Conservation (phyloP, 345 rosid species). For the Linum lewisii region DNA sequence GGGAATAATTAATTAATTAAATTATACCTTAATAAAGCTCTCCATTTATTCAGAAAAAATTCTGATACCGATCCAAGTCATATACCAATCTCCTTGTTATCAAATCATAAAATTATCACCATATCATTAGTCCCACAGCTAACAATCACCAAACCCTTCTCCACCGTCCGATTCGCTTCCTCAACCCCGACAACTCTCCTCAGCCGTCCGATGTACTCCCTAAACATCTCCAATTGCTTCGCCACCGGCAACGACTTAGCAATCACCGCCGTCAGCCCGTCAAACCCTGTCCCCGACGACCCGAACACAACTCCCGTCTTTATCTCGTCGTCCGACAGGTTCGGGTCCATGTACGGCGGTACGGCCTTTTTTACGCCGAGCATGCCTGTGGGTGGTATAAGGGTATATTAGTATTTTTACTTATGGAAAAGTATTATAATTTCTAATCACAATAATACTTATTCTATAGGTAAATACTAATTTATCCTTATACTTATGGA, state of each 20-base stretch:
- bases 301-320: conserved; percentile 36
- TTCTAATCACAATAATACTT: no score
- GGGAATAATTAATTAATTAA: no score
- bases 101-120: conserved; percentile 28
- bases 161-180: conserved; percentile 29
- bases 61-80: conserved; percentile 31
- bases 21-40: conserved; percentile 32
- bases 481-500: no score
- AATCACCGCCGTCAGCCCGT: conserved; percentile 18
- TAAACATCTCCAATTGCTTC: conserved; percentile 33
- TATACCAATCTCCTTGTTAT: conserved; percentile 29
- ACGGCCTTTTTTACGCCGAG: conserved; percentile 30
- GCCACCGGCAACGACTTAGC: conserved; percentile 25
- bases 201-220: conserved; percentile 28
- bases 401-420: no score
- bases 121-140: conserved; percentile 64
- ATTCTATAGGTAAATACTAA: no score
- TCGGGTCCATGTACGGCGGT: conserved; percentile 38
- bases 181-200: conserved; percentile 22
- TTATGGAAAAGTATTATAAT: no score
- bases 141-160: conserved; percentile 30
- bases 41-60: conserved; percentile 26
- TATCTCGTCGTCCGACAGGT: conserved; percentile 16
- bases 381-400: no score
- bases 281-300: conserved; percentile 35